Base-by-base conservation (phyloP, 23 red algal species). In the Gracilaria gracilis region DNA sequence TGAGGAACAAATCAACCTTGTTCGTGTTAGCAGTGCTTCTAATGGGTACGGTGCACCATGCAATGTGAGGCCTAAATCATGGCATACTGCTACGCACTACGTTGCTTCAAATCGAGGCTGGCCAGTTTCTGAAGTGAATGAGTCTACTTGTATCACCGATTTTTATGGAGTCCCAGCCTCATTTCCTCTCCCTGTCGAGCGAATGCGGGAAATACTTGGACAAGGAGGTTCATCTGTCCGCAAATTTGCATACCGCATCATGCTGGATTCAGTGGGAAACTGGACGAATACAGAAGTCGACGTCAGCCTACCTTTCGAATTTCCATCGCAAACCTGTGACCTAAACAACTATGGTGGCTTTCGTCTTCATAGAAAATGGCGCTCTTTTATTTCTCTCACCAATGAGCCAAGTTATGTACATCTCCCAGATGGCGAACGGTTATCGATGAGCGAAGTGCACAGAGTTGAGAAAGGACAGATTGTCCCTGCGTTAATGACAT, bases 291-390 rank as follows among this genome's bases (percentile, higher is more conserved):
- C 79, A n/a, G 32, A 33, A 42, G 21, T 3, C 3, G 58, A 38
- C 20, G 13, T 32, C 25, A 12, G 23, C 8, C 17, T 42, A 32
- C 20, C 4, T 11, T 51, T 40, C 27, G 79, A 82, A 34, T 65
- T 48, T 42, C 23, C 79, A 9, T 61, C 55, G 31, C 79, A 62
- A 11, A 61, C 46, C 1, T 82, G 79, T 55, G 34, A 47, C 8
- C 34, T 82, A n/a, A 65, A 8, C 31, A 65, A 61, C 35, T 61
- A 64, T 39, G 58, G 55, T 3, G 79, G 42, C 0, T 42, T 82
- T 65, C 79, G 79, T 35, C 20, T 82, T 28, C 55, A 65, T 4
- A 23, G 79, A 82, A 65, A 82, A 55, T 82, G 79, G 79, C 25
- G 34, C n/a, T 12, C 28, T 23, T 29, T 34, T 23, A 15, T 82